Evolutionary conservation across 1,139 yeast species (phyloP).

Genomic region (Pichia sp.): DNA sequence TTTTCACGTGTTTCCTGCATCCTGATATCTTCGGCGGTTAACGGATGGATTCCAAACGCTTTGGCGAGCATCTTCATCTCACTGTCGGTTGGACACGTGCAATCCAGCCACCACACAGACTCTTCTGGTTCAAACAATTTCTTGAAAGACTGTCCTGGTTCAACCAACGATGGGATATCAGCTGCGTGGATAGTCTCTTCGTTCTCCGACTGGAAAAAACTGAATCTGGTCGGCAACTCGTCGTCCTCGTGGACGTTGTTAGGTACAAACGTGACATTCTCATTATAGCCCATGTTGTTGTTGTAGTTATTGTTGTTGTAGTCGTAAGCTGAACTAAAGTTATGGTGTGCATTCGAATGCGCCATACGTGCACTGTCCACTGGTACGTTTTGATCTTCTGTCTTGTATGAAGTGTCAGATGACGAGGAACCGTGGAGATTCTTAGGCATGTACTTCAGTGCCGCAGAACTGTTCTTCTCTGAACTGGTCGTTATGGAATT

Average conservation of each 20-base stretch:
- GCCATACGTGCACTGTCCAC: background rate
- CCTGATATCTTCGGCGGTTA: constrained; percentile 78
- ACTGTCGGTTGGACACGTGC: constrained; percentile 29
- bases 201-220: constrained; percentile 71
- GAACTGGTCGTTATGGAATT: constrained; percentile 20
- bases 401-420: background rate
- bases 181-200: constrained; percentile 90
- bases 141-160: constrained; percentile 55
- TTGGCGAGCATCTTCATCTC: constrained; percentile 30
- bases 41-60: constrained; percentile 77
- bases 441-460: constrained; percentile 53
- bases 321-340: background rate
- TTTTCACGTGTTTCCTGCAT: constrained; percentile 84
- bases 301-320: background rate
- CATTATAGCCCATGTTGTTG: background rate
- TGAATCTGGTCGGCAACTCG: constrained; percentile 60
- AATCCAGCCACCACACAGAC: constrained; percentile 73
- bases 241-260: constrained; percentile 9
- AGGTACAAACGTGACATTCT: constrained; percentile 11
- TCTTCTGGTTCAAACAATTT: constrained; percentile 56
- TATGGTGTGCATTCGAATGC: background rate
- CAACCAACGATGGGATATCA: constrained; percentile 67
- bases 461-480: constrained; percentile 35
- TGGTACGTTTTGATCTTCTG: background rate
- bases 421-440: background rate